Evolutionary conservation across 768 basidiomycete genomes (phyloP).

Genomic region (Asterophora lycoperdoides): DNA sequence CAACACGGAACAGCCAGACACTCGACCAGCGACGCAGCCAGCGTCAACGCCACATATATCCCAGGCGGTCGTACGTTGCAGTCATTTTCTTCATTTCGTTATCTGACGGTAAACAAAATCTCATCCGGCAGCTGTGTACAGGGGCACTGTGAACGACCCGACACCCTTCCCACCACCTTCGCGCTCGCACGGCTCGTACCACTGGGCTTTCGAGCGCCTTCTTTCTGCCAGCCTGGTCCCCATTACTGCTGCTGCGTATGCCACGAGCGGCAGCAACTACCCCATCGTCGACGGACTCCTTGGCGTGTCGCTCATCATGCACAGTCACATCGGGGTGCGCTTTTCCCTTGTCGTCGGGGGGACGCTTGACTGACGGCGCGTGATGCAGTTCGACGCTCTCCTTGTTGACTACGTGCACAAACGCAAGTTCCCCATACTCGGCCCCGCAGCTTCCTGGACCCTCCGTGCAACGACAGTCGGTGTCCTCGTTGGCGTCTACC

Average conservation of each 20-base stretch:
- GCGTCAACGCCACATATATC: conserved; percentile 37
- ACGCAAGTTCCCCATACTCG: conserved; percentile 89
- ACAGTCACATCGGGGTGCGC: conserved; percentile 92
- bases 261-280: conserved; percentile 67
- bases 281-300: conserved; percentile 89
- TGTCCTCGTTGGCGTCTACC: conserved; percentile 86
- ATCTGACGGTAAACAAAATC: not conserved
- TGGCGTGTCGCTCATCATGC: conserved; percentile 83
- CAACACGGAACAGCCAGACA: conserved; percentile 33
- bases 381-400: conserved; percentile 73
- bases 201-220: conserved; percentile 90
- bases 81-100: not conserved
- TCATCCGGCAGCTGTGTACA: conserved; percentile 70
- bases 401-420: conserved; percentile 89
- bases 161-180: conserved; percentile 82
- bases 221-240: conserved; percentile 87
- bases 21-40: conserved; percentile 29
- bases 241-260: conserved; percentile 81
- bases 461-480: conserved; percentile 76
- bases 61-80: conserved; percentile 67
- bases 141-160: conserved; percentile 94
- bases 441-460: conserved; percentile 66
- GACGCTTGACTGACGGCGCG: not conserved
- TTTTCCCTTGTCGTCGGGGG: not conserved
- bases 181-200: conserved; percentile 84